Conservation (phyloP, 2,329 filamentous ascomycete genomes). For the Verticillium albo-atrum region DNA sequence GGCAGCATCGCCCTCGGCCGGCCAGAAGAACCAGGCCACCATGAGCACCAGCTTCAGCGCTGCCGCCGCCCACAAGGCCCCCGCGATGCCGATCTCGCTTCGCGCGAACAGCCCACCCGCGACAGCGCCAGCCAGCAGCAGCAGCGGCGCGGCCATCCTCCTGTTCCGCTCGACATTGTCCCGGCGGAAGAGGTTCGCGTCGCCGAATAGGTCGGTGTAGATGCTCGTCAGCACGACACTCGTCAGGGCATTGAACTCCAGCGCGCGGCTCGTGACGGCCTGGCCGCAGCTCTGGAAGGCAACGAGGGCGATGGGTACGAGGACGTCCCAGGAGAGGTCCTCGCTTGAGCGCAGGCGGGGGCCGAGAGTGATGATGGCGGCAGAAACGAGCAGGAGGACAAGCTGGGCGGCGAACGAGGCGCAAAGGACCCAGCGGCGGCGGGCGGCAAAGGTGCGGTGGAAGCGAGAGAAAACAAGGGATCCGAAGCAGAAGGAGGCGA, state of each 20-base stretch:
- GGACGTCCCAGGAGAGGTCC: conserved; percentile 52
- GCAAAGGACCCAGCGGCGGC: conserved; percentile 61
- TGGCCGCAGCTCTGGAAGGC: conserved; percentile 77
- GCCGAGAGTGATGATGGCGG: conserved; percentile 30
- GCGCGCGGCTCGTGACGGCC: conserved; percentile 66
- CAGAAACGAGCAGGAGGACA: conserved; percentile 44
- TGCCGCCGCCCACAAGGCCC: conserved; percentile 56
- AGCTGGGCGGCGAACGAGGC: conserved; percentile 52
- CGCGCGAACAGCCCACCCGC: conserved; percentile 45
- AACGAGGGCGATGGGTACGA: conserved; percentile 63
- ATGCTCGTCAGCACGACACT: conserved; percentile 78
- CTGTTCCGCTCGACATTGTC: conserved; percentile 47
- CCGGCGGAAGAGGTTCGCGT: conserved; percentile 42
- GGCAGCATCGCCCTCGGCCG: conserved; percentile 32
- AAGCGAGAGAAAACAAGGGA: conserved; percentile 68
- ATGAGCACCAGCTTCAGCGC: conserved; percentile 52
- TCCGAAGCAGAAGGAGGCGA: conserved; percentile 66
- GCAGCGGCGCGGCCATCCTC: conserved; percentile 41
- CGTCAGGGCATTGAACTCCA: conserved; percentile 67
- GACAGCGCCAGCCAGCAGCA: conserved; percentile 46
- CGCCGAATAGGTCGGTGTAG: conserved; percentile 76
- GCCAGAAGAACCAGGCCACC: conserved; percentile 58
- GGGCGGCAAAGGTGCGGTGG: conserved; percentile 58
- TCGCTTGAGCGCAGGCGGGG: conserved; percentile 32
- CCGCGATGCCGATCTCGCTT: conserved; percentile 41